Evolutionary conservation across 2,329 filamentous ascomycete species (phyloP).

Genomic region (Byssoonygena ceratinophila): DNA sequence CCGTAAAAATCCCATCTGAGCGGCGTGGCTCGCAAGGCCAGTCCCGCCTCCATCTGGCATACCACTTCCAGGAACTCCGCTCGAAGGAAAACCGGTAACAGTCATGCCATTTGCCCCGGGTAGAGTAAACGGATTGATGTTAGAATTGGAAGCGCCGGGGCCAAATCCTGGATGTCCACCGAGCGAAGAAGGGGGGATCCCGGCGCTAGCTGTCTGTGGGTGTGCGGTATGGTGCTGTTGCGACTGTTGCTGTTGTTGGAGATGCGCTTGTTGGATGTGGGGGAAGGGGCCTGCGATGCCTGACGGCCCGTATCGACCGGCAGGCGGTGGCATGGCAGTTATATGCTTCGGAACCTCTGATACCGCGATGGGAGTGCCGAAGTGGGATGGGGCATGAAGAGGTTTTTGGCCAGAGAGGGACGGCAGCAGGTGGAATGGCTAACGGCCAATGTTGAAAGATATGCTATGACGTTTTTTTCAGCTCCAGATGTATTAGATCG

Average conservation of each 20-base stretch:
- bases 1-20: constrained; percentile 76
- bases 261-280: constrained; percentile 44
- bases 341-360: constrained; percentile 16
- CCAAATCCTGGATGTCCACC: constrained; percentile 61
- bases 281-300: constrained; percentile 50
- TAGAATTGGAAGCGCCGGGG: constrained; percentile 50
- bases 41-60: constrained; percentile 45
- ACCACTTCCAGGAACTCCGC: constrained; percentile 42
- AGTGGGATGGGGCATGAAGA: constrained; percentile 19
- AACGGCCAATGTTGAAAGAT: neutral
- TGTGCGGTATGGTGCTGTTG: constrained; percentile 36
- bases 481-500: neutral
- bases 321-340: constrained; percentile 47
- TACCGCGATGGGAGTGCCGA: constrained; percentile 15
- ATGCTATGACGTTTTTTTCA: neutral
- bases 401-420: constrained; percentile 10
- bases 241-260: constrained; percentile 40
- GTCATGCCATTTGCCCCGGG: constrained; percentile 48
- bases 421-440: constrained; percentile 11
- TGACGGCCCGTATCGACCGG: constrained; percentile 49
- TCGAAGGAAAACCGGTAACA: constrained; percentile 47
- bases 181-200: constrained; percentile 48
- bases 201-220: constrained; percentile 38
- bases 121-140: constrained; percentile 54
- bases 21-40: constrained; percentile 75